Conservation (phyloP, 108 stramenopile genomes). For the Pelagomonas calceolata region DNA sequence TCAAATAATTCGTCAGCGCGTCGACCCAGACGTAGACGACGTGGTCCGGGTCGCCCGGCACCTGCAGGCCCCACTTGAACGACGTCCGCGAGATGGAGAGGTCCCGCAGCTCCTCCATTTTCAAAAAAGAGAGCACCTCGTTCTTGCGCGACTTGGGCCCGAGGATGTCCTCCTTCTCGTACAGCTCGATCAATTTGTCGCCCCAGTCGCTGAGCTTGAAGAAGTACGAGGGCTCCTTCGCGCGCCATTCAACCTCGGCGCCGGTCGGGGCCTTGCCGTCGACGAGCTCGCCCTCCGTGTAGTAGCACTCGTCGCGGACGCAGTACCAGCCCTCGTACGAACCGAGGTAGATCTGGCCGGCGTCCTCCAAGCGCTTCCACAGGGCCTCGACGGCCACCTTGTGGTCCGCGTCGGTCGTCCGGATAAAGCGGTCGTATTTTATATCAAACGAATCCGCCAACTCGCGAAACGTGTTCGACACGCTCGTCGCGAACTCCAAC, state of each 20-base stretch:
- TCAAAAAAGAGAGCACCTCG: conserved; percentile 73
- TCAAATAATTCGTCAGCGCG: conserved; percentile 89
- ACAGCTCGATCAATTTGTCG: conserved; percentile 64
- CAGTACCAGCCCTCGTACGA: conserved; percentile 96
- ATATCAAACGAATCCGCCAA: conserved; percentile 48
- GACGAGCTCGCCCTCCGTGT: conserved; percentile 81
- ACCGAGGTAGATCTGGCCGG: conserved; percentile 78
- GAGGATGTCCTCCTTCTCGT: conserved; percentile 59
- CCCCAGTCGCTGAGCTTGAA: conserved; percentile 74
- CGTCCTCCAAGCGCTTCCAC: conserved; percentile 65
- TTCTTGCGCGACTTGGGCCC: conserved; percentile 73
- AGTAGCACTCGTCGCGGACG: conserved; percentile 90
- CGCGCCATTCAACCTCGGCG: conserved; percentile 79
- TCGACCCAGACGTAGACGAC: conserved; percentile 99
- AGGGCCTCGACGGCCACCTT: conserved; percentile 58
- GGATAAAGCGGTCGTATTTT: conserved; percentile 74
- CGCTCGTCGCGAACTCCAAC: conserved; percentile 68
- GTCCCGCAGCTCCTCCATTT: conserved; percentile 66
- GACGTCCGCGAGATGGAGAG: conserved; percentile 69
- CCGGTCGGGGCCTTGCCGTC: conserved; percentile 85
- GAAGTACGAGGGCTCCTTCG: conserved; percentile 91
- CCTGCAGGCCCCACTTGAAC: conserved; percentile 85
- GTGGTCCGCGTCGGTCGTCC: conserved; percentile 77
- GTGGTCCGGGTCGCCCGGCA: conserved; percentile 75
- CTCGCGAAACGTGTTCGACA: conserved; percentile 35